Conservation (phyloP, 768 basidiomycete species). For the Podaxis sp. region DNA sequence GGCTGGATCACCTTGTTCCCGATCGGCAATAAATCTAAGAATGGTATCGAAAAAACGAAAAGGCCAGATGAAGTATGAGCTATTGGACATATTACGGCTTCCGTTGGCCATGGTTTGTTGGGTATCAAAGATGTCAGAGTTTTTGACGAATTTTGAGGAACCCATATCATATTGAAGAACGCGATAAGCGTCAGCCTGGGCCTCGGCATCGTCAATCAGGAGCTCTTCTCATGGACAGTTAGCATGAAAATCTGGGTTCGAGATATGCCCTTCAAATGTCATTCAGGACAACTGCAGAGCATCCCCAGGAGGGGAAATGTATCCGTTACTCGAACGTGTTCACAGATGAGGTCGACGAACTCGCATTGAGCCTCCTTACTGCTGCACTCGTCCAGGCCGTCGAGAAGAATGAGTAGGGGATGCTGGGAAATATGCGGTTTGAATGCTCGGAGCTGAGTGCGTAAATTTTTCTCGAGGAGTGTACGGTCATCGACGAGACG, state of each 20-base stretch:
- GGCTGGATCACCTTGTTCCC: not conserved
- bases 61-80: not conserved
- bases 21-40: not conserved
- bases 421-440: not conserved
- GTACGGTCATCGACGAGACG: not conserved
- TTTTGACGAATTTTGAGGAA: too few relatives aligned
- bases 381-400: not conserved
- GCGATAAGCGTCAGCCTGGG: too few relatives aligned
- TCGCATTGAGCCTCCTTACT: not conserved
- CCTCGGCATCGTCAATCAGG: too few relatives aligned
- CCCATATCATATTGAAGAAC: too few relatives aligned
- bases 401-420: not conserved
- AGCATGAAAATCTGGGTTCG: not conserved
- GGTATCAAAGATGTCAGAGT: too few relatives aligned
- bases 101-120: not conserved
- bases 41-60: not conserved
- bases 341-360: too few relatives aligned
- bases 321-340: not conserved
- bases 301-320: not conserved
- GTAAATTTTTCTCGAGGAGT: not conserved
- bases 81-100: not conserved
- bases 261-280: not conserved
- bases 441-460: not conserved
- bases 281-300: not conserved
- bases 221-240: too few relatives aligned